Percentiles rank a stretch among this genome's conserved stretches.
These are phyloP conservation scores for Phallus indusiatus DNA, from an alignment of 768 basidiomycete species.

Conservation along the genomic window DNA sequence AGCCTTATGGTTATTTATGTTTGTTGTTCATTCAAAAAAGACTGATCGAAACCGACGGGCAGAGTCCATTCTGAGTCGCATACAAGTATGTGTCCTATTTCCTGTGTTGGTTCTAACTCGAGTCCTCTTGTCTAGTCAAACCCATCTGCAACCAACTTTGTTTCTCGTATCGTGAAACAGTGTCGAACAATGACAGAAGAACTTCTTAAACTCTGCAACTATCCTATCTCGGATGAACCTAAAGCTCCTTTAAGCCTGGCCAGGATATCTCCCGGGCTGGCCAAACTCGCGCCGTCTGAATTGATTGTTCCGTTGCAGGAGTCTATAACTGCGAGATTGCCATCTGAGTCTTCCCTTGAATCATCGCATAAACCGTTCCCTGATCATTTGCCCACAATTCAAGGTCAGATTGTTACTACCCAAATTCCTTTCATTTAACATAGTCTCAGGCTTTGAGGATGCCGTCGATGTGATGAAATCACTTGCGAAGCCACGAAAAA, in stretches of 20 bases:
- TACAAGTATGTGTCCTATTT: slow-evolving; percentile 36
- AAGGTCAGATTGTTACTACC: slow-evolving; percentile 34
- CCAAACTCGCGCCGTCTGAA: slow-evolving; percentile 45
- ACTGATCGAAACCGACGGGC: slow-evolving; percentile 51
- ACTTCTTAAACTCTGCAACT: slow-evolving; percentile 58
- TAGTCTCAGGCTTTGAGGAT: slow-evolving; percentile 56
- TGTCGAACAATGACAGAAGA: slow-evolving; percentile 57
- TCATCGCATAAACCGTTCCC: slow-evolving; percentile 77
- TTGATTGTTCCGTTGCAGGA: slow-evolving; percentile 90
- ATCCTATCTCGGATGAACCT: slow-evolving; percentile 31
- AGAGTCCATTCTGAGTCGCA: slow-evolving; percentile 41
- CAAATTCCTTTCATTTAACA: neutral
- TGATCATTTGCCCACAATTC: slow-evolving; percentile 60
- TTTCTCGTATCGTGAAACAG: slow-evolving; percentile 43
- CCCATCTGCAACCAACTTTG: slow-evolving; percentile 24
- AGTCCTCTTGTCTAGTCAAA: neutral
- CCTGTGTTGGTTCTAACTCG: neutral
- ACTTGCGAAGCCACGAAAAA: slow-evolving; percentile 82
- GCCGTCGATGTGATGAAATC: slow-evolving; percentile 89
- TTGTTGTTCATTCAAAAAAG: slow-evolving; percentile 80
- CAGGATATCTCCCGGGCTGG: slow-evolving; percentile 46
- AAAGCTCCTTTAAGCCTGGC: slow-evolving; percentile 36
- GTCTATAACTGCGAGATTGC: slow-evolving; percentile 82
- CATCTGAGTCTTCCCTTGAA: slow-evolving; percentile 55
- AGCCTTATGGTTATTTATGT: slow-evolving; percentile 85